Conservation (phyloP, 768 basidiomycete genomes). For the Psilocybe azurescens region DNA sequence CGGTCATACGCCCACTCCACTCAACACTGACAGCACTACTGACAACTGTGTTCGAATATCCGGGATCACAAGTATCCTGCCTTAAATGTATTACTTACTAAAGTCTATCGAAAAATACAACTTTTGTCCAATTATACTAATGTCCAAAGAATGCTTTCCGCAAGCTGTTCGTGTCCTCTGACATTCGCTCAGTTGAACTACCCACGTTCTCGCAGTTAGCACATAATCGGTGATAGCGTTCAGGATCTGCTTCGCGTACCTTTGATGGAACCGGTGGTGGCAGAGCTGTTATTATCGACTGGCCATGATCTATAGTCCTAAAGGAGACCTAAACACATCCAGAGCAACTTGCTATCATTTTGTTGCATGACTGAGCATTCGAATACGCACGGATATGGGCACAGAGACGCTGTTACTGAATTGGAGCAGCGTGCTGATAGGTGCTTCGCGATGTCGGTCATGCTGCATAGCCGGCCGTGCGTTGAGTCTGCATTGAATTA, state of each 20-base stretch:
- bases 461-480: neutral
- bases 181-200: neutral
- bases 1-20: neutral
- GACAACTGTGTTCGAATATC: no score
- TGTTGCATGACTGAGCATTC: no score
- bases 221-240: neutral
- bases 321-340: conserved; percentile 7
- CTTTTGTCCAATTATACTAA: no score
- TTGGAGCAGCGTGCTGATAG: neutral
- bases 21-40: no score
- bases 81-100: no score
- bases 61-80: no score
- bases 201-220: neutral
- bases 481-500: neutral
- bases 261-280: conserved; percentile 6
- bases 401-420: neutral
- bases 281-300: neutral
- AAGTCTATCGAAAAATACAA: no score
- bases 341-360: neutral
- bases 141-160: no score
- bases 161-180: no score
- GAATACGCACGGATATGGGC: conserved; percentile 2
- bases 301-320: neutral
- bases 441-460: neutral
- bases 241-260: neutral